phyloP scores from a whole-genome alignment of 2,329 filamentous ascomycete genomes.

The Venturia asperata region DNA sequence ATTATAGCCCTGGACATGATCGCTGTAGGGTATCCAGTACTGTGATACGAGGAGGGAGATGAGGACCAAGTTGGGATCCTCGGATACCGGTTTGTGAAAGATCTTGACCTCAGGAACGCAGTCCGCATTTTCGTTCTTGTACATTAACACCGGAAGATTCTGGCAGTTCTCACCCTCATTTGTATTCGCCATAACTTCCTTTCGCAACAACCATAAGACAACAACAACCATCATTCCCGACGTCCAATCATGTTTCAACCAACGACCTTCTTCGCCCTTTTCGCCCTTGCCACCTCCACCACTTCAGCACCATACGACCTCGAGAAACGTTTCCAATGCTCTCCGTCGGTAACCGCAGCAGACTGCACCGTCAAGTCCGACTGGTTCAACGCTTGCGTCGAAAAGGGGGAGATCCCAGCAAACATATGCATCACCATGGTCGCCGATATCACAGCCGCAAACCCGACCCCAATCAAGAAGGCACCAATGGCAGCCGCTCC shows the following conservation, averaged over 20 bases:
- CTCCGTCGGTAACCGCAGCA: neutral
- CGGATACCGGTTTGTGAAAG: neutral
- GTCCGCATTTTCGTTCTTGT: neutral
- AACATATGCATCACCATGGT: neutral
- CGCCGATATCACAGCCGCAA: neutral
- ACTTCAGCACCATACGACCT: neutral
- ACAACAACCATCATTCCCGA: neutral
- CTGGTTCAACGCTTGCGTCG: neutral
- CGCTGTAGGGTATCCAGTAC: neutral
- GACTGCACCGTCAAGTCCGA: neutral
- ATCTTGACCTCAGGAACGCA: neutral
- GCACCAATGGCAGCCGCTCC: neutral
- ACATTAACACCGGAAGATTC: neutral
- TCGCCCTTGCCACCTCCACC: neutral
- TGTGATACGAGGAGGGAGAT: neutral
- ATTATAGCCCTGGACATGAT: neutral
- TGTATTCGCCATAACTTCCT: neutral
- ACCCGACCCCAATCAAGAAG: neutral
- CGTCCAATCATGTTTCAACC: neutral
- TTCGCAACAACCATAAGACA: neutral
- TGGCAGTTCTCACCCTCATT: neutral
- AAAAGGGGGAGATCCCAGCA: neutral
- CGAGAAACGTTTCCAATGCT: neutral
- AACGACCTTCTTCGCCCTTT: neutral
- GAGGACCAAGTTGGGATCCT: neutral